Percentiles rank a stretch among this genome's conserved stretches.
phyloP scores from a whole-genome alignment of 1,284 basidiomycete species.

The Sutorius eximius region DNA sequence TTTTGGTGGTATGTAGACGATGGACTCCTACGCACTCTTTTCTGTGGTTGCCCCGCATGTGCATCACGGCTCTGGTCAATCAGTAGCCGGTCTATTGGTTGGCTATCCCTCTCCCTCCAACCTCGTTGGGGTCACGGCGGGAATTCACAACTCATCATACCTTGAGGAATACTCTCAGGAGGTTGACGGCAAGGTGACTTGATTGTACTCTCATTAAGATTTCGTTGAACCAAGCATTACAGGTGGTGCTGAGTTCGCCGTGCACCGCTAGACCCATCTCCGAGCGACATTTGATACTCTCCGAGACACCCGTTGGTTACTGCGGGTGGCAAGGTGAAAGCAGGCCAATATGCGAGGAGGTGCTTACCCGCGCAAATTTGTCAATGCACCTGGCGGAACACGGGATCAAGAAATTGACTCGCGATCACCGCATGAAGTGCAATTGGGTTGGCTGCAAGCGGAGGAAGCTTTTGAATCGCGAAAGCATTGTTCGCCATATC shows the following conservation, averaged over 20 bases:
- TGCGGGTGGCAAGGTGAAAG: constrained; percentile 12
- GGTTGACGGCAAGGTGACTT: background rate
- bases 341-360: constrained; percentile 1
- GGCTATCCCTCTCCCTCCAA: background rate
- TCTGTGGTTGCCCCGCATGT: background rate
- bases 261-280: no score
- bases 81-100: background rate
- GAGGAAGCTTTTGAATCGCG: constrained; percentile 20
- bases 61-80: background rate
- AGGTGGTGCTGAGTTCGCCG: background rate
- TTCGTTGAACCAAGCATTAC: background rate
- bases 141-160: background rate
- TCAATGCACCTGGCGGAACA: constrained; percentile 20
- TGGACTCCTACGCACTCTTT: no score
- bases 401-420: constrained; percentile 10
- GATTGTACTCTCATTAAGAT: background rate
- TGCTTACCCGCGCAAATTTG: background rate
- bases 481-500: constrained; percentile 25
- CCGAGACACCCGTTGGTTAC: fast-evolving
- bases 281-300: background rate
- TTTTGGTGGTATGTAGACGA: background rate
- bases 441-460: constrained; percentile 19
- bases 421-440: constrained; percentile 5
- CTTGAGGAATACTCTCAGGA: background rate
- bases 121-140: background rate